These are phyloP conservation scores for Funneliformis mosseae DNA, from an alignment of 192 early-diverging fungal species.

Conservation along the genomic window DNA sequence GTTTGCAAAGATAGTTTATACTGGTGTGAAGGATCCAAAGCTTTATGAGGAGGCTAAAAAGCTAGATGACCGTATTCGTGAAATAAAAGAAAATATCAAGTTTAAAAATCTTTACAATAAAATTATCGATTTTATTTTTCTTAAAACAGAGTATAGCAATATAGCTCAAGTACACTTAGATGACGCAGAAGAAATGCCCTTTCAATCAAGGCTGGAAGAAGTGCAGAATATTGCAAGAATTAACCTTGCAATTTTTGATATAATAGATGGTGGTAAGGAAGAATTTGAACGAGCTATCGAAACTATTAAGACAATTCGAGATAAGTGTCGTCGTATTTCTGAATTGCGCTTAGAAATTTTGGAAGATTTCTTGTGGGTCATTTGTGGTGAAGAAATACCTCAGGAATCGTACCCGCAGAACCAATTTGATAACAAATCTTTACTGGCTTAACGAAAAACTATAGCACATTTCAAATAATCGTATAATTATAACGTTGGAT, in stretches of 20 bases:
- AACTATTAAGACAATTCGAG: neutral
- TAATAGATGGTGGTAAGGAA: neutral
- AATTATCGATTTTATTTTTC: neutral
- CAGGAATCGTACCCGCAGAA: neutral
- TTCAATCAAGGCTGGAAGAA: neutral
- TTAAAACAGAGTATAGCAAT: neutral
- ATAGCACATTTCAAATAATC: no score
- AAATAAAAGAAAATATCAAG: neutral
- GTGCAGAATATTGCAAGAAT: slow-evolving; percentile 10
- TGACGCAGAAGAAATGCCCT: neutral
- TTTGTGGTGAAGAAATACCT: neutral
- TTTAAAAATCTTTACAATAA: neutral
- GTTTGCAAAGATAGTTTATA: neutral
- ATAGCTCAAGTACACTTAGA: neutral
- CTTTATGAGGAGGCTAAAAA: neutral
- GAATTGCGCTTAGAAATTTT: slow-evolving; percentile 5
- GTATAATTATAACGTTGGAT: no score
- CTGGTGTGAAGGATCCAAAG: neutral
- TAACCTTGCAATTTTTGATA: slow-evolving; percentile 2
- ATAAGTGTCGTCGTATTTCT: neutral
- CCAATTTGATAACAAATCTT: neutral
- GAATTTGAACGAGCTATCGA: neutral
- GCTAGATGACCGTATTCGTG: neutral
- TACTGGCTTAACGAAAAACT: neutral
- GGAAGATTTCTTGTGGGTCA: slow-evolving; percentile 15